Conservation (phyloP, 768 basidiomycete genomes). For the Kwoniella sp. region DNA sequence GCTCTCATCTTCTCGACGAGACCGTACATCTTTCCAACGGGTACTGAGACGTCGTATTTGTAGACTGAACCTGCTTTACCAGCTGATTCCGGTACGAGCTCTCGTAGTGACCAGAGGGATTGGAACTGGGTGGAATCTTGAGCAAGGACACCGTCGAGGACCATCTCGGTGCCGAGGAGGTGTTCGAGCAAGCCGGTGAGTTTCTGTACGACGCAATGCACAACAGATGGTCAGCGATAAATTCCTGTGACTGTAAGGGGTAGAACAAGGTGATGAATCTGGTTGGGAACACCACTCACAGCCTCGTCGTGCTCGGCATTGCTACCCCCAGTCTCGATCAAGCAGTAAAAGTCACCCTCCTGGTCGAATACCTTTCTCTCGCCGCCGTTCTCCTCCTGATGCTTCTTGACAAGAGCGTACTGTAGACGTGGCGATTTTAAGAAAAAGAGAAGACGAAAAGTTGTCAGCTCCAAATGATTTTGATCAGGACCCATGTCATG, state of each 20-base stretch:
- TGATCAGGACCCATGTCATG: no score
- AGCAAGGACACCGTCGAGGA: conserved; percentile 85
- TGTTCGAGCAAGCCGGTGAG: conserved; percentile 71
- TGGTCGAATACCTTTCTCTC: conserved; percentile 73
- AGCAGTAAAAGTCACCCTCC: conserved; percentile 78
- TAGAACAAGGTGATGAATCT: no score
- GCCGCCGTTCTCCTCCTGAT: conserved; percentile 69
- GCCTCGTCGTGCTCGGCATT: conserved; percentile 90
- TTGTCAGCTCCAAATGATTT: background rate
- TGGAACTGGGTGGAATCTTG: conserved; percentile 87
- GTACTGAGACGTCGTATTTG: conserved; percentile 95
- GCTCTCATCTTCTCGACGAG: conserved; percentile 80
- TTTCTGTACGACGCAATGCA: conserved; percentile 68
- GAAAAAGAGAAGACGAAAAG: no score
- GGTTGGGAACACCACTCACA: conserved; percentile 60
- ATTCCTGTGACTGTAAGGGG: no score
- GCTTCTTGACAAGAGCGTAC: conserved; percentile 60
- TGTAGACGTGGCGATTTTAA: background rate
- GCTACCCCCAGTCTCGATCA: conserved; percentile 92
- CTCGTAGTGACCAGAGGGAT: conserved; percentile 86
- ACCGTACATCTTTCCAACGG: conserved; percentile 78
- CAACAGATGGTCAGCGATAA: no score
- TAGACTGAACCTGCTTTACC: conserved; percentile 93
- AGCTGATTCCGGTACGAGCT: conserved; percentile 86
- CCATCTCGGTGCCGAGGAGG: conserved; percentile 72